Percentiles rank a stretch among this genome's conserved stretches.
phyloP scores from a whole-genome alignment of 2,329 filamentous ascomycete species.

The Calonectria hawksworthii region DNA sequence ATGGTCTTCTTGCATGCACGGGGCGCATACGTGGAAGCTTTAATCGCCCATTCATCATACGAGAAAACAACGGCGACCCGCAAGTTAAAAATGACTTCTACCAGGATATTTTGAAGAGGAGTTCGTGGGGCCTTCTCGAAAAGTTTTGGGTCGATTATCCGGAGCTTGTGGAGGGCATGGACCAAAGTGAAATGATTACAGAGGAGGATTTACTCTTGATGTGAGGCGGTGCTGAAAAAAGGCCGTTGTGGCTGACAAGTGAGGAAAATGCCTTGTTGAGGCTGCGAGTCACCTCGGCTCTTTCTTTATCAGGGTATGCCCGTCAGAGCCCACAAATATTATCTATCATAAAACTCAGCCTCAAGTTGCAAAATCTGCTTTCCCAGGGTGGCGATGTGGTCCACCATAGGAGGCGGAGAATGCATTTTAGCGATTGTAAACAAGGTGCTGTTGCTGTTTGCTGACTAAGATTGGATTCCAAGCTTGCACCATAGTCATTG shows the following conservation, averaged over 20 bases:
- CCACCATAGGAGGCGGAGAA: neutral
- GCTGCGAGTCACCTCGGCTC: neutral
- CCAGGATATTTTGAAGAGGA: neutral
- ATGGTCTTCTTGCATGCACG: neutral
- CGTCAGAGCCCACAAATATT: neutral
- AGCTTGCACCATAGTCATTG: neutral
- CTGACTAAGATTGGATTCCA: neutral
- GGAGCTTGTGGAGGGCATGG: neutral
- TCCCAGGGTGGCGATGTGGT: no score
- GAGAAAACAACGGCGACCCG: neutral
- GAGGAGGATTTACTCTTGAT: neutral
- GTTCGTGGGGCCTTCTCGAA: neutral
- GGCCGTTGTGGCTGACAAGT: neutral
- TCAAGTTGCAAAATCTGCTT: neutral
- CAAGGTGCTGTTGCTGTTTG: neutral
- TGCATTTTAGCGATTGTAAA: neutral
- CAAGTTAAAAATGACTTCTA: neutral
- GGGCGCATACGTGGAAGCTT: neutral
- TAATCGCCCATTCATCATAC: neutral
- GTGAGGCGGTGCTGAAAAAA: neutral
- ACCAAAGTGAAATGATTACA: neutral
- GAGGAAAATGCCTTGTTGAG: neutral
- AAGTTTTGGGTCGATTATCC: conserved; percentile 9
- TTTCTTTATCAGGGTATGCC: neutral
- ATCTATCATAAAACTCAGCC: neutral